These are phyloP conservation scores for Forsythia suspensa DNA, from an alignment of 257 asterid genomes.

Conservation along the genomic window DNA sequence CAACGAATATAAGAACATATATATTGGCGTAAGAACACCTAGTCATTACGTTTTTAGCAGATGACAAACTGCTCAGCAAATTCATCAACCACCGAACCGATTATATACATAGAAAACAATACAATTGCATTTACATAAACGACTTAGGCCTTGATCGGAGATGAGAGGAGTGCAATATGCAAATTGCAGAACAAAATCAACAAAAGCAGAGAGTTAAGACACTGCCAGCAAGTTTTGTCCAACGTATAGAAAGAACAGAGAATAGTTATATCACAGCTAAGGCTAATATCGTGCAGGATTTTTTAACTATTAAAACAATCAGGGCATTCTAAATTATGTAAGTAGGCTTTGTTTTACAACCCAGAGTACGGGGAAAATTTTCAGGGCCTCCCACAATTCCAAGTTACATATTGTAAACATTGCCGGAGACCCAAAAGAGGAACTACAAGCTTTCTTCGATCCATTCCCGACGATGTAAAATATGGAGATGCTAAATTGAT, in stretches of 20 bases:
- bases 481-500: slow-evolving; percentile 15
- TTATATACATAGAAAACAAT: no score
- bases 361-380: slow-evolving; percentile 30
- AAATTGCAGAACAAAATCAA: background rate
- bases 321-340: slow-evolving; percentile 35
- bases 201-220: background rate
- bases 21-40: no score
- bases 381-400: slow-evolving; percentile 29
- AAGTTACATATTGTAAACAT: slow-evolving; percentile 28
- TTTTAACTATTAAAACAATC: slow-evolving; percentile 29
- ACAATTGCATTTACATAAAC: no score
- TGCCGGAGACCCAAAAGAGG: slow-evolving; percentile 10
- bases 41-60: no score
- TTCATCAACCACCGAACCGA: no score
- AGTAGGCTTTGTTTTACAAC: slow-evolving; percentile 30
- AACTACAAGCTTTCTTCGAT: slow-evolving; percentile 2
- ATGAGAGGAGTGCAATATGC: no score
- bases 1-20: no score
- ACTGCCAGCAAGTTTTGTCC: background rate
- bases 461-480: slow-evolving; percentile 3
- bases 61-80: no score
- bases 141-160: no score
- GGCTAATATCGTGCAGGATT: slow-evolving; percentile 19
- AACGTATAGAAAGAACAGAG: background rate
- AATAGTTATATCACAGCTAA: slow-evolving; percentile 19